A percentile compares a stretch with the other conserved stretches of the same genome.
Evolutionary conservation across 2,329 filamentous ascomycete species (phyloP).

Genomic region (Ascocoryne sarcoides): DNA sequence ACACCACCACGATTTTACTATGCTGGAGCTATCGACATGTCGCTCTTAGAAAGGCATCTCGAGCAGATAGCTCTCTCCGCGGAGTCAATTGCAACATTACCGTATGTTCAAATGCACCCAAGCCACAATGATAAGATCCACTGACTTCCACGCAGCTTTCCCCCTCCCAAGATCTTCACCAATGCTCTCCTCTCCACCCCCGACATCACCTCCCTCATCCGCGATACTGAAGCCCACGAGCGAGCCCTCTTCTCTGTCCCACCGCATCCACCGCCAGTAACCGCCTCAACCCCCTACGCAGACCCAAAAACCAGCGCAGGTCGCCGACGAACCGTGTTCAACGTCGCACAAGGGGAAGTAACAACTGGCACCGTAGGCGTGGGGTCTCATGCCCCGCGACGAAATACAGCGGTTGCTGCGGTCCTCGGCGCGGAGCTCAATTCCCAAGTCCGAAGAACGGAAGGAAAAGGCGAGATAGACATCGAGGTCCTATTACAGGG

Average conservation of each 20-base stretch:
- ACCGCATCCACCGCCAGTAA: conserved; percentile 38
- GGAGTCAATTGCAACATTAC: conserved; percentile 64
- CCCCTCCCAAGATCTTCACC: conserved; percentile 86
- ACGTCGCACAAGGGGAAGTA: conserved; percentile 50
- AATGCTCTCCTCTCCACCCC: conserved; percentile 81
- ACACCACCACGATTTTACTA: neutral
- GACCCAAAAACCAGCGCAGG: conserved; percentile 29
- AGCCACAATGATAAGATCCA: too few species aligned
- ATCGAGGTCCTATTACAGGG: conserved; percentile 77
- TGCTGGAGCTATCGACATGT: conserved; percentile 40
- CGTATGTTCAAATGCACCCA: conserved; percentile 50
- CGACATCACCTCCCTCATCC: conserved; percentile 90
- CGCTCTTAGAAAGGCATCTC: conserved; percentile 59
- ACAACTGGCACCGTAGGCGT: conserved; percentile 44
- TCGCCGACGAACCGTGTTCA: conserved; percentile 57
- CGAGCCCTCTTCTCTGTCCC: conserved; percentile 91
- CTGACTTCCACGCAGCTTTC: conserved; percentile 52
- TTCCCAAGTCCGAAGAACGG: conserved; percentile 58
- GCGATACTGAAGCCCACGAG: conserved; percentile 91
- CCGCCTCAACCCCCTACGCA: conserved; percentile 37
- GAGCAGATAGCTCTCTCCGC: conserved; percentile 73
- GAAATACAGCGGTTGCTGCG: conserved; percentile 79
- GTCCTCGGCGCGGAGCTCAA: conserved; percentile 84
- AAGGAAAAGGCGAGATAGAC: conserved; percentile 64
- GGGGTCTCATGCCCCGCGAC: conserved; percentile 44